Evolutionary conservation across 202 grass and related monocot genomes (phyloP).

Genomic region (Setaria viridis): DNA sequence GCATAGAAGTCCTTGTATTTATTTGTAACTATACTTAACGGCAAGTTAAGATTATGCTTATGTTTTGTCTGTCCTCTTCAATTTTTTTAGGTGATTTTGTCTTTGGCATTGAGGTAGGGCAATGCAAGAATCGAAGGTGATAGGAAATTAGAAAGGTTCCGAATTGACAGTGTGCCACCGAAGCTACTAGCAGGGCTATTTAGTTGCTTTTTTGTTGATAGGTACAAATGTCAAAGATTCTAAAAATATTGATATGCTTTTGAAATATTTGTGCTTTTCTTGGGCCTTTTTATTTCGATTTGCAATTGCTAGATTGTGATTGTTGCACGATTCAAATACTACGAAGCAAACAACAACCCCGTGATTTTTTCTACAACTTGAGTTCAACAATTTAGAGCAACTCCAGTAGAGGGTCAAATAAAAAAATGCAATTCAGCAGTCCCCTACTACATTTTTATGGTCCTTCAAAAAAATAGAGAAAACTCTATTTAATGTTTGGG

Average conservation of each 20-base stretch:
- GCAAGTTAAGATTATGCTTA: not conserved
- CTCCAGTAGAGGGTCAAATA: too few species aligned
- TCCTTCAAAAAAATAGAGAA: too few species aligned
- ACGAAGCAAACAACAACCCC: not conserved
- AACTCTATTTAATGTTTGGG: too few species aligned
- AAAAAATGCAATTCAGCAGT: too few species aligned
- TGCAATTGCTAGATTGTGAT: not conserved
- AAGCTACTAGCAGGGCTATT: not conserved
- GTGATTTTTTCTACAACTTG: too few species aligned
- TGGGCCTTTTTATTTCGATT: not conserved
- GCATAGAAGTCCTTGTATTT: not conserved
- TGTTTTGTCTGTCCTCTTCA: conserved; percentile 37
- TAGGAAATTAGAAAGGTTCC: not conserved
- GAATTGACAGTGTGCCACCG: not conserved
- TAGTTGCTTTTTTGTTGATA: not conserved
- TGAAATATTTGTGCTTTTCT: not conserved
- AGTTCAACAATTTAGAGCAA: too few species aligned
- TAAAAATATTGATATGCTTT: too few species aligned
- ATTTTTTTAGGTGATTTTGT: conserved; percentile 41
- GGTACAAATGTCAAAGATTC: not conserved
- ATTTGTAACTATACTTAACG: not conserved
- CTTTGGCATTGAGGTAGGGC: conserved; percentile 21
- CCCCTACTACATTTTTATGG: too few species aligned
- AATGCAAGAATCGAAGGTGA: not conserved
- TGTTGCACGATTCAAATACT: not conserved